Evolutionary conservation across 2,329 filamentous ascomycete genomes (phyloP), one percentile per base, ranked within the genome.

Genomic region (Ascochyta fabae): DNA sequence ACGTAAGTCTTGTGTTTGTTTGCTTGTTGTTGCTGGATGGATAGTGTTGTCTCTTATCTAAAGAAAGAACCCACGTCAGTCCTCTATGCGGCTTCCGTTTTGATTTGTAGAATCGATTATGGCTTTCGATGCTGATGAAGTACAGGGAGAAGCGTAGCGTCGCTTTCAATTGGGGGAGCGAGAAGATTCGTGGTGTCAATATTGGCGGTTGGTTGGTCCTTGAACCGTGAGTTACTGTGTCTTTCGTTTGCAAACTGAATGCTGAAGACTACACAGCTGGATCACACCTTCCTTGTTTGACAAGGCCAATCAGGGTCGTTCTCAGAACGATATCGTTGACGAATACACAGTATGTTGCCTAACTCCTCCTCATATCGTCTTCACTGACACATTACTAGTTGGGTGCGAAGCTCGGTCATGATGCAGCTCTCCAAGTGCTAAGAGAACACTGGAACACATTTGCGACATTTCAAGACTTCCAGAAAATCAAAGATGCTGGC

Each of bases 201-300:
- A 74, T 83, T 56, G 80, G 80, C 26, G 80, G 80, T 35, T 83
- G 80, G 80, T 67, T 83, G 16, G 75, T 83, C 9, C 71, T 82
- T 15, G 79, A 80, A 65, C 77, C 77, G 69, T 76, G 66, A 65
- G 74, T 70, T 24, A 24, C 31, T 6, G 15, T 6, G 23, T 22
- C 16, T 31, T 12, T 31, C 2, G 2, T 13, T 13, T 31, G 29
- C 7, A 8, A 8, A 16, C 13, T 10, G 24, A 19, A 36, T 38
- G 29, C 31, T 49, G 10, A 53, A 4, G 9, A 33, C 6, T 16
- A 6, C 6, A 6, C 16, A 76, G 71, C 31, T 84, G 81, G 81
- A 86, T 86, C 47, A 85, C 82, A 5, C 84, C 83, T n/a, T 84
- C 81, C 1, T 76, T 86, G 43, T 86, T 85, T 64, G 70, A 79